Conservation (phyloP, 208 protist genomes). For the Lotmaria passim region DNA sequence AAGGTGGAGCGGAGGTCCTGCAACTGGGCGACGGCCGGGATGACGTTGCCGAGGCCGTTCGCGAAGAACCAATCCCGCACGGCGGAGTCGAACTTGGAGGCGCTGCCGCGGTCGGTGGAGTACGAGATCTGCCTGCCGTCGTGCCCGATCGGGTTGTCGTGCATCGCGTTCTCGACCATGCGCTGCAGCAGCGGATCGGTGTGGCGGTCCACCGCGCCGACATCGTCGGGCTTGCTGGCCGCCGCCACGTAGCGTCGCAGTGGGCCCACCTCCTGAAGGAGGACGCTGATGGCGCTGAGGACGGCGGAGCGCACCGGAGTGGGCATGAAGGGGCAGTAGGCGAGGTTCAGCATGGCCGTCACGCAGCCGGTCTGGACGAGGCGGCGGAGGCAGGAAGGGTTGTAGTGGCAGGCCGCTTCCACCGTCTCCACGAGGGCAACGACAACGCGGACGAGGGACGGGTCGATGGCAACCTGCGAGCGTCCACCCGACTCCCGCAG, state of each 20-base stretch:
- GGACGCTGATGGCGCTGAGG: constrained; percentile 82
- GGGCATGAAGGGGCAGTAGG: constrained; percentile 74
- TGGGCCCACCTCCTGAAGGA: constrained; percentile 86
- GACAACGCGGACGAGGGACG: constrained; percentile 54
- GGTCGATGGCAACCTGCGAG: constrained; percentile 42
- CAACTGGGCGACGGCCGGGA: constrained; percentile 69
- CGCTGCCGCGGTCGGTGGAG: constrained; percentile 81
- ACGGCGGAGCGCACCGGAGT: constrained; percentile 68
- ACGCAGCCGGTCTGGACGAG: constrained; percentile 81
- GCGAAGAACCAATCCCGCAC: constrained; percentile 87
- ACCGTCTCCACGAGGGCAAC: constrained; percentile 77
- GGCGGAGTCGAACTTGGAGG: constrained; percentile 86
- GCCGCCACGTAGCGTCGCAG: constrained; percentile 45
- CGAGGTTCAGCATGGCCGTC: constrained; percentile 70
- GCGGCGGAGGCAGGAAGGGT: constrained; percentile 62
- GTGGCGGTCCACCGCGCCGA: constrained; percentile 14
- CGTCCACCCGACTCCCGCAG: constrained; percentile 17
- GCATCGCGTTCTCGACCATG: constrained; percentile 77
- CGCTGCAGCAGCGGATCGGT: constrained; percentile 53
- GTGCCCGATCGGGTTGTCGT: constrained; percentile 41
- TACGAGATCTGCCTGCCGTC: constrained; percentile 47
- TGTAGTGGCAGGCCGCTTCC: constrained; percentile 91
- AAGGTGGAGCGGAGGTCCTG: constrained; percentile 43
- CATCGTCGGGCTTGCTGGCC: constrained; percentile 16
- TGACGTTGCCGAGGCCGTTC: constrained; percentile 72